A percentile compares a stretch with the other conserved stretches of the same genome.
phyloP scores from a whole-genome alignment of 805 yeast genomes.

The Ogataea corticis region DNA sequence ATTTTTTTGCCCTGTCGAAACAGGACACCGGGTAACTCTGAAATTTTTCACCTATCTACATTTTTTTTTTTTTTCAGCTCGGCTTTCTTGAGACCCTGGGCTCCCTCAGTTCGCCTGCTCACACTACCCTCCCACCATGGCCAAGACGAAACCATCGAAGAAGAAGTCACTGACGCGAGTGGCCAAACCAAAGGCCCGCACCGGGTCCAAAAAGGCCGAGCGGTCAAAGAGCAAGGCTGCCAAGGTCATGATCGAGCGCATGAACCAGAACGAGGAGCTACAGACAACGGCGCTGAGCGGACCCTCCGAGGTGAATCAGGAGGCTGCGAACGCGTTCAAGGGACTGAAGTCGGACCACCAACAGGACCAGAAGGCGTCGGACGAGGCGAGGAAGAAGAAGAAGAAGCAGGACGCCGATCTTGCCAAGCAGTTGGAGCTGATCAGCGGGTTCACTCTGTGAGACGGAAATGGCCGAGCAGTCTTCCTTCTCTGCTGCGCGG shows the following conservation, averaged over 20 bases:
- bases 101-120: no score
- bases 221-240: constrained; percentile 25
- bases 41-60: background rate
- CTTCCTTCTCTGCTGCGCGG: no score
- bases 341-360: constrained; percentile 40
- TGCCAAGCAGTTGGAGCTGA: constrained; percentile 46
- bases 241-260: constrained; percentile 27
- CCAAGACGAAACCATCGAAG: constrained; percentile 7
- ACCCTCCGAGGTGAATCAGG: constrained; percentile 2
- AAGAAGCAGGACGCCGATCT: constrained; percentile 43
- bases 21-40: constrained; percentile 4
- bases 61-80: constrained; percentile 4
- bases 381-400: constrained; percentile 24
- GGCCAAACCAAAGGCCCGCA: constrained; percentile 3
- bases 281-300: constrained; percentile 16
- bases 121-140: background rate
- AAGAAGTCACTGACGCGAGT: background rate
- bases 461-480: no score
- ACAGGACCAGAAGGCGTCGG: constrained; percentile 35
- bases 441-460: constrained; percentile 35
- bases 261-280: constrained; percentile 29
- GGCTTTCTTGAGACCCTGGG: no score
- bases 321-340: constrained; percentile 34
- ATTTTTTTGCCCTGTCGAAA: background rate
- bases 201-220: constrained; percentile 23